These are phyloP conservation scores for Synchytrium microbalum DNA, from an alignment of 371 early-diverging fungal species.

Conservation along the genomic window DNA sequence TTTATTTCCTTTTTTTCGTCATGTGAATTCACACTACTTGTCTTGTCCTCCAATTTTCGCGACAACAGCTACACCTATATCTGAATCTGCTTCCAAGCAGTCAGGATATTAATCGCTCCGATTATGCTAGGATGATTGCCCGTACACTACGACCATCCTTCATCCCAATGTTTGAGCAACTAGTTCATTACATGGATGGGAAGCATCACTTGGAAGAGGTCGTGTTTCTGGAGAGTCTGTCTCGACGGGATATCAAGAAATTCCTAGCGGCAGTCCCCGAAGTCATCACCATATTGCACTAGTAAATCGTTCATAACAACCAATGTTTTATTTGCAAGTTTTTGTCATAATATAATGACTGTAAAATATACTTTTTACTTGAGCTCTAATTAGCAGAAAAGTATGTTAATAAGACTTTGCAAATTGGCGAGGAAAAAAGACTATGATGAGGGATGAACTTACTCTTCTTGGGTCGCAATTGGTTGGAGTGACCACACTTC, in stretches of 20 bases:
- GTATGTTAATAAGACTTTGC: too few species aligned
- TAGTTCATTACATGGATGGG: constrained; percentile 74
- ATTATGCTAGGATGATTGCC: neutral
- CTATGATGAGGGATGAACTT: neutral
- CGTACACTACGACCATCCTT: neutral
- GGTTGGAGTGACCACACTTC: constrained; percentile 99
- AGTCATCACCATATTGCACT: neutral
- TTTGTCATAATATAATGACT: too few species aligned
- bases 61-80: constrained; percentile 12
- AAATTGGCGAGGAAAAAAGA: too few species aligned
- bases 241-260: constrained; percentile 45
- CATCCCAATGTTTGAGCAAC: constrained; percentile 19
- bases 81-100: constrained; percentile 11
- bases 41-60: too few species aligned
- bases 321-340: too few species aligned
- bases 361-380: too few species aligned
- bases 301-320: neutral
- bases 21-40: too few species aligned
- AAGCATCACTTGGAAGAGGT: constrained; percentile 77
- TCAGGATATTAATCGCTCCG: constrained; percentile 9
- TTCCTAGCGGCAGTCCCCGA: neutral
- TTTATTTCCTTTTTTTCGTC: too few species aligned
- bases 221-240: constrained; percentile 63
- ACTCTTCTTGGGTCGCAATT: constrained; percentile 67
- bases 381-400: too few species aligned